Base-by-base conservation (phyloP, 2,329 filamentous ascomycete genomes). In the Teratosphaeria epicoccoides region DNA sequence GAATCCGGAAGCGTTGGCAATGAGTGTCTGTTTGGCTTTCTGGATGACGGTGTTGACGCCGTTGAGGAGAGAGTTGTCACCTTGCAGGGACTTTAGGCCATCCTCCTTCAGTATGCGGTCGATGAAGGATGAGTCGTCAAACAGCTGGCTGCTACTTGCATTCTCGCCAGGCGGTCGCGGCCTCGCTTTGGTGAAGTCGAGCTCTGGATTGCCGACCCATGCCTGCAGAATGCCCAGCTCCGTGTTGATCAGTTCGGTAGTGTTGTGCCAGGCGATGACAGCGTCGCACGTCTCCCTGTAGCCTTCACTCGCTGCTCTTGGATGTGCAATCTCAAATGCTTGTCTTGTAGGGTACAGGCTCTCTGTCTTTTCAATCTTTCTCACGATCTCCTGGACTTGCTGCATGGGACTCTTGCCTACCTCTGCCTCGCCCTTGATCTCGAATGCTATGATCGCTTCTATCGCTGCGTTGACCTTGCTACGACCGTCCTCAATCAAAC, bases 51-150 rank as follows among this genome's bases (percentile, higher is more conserved):
- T 81, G 28, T 87, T 85, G 57, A 98, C 85, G 14, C 87, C 84
- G 49, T 83, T 77, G 47, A 98, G 80, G 77, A 98, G 90, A 68
- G 88, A 94, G 47, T 72, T 70, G 54, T 91, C 83, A 47, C 89
- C 87, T 68, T 95, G 91, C 24, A 98, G 75, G 0, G 90, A 96
- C 62, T 89, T 91, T 46, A 98, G 76, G 1, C 89, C 90, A 65
- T 97, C 93, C 68, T 97, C 91, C 65, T 97, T 97, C 74, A 98
- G 79, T 24, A 98, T 81, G 43, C 91, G 81, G 67, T 98, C 93
- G 52, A 98, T 80, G 69, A 98, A 98, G 0, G 89, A 94, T 0
- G 88, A 85, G 61, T 96, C 90, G 63, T 97, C 91, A 24, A 83
- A 83, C 46, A 95, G 80, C 52, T 88, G 86, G 59, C 85, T 82